Conservation (phyloP, 2,329 filamentous ascomycete genomes). For the Fusarium protoensiforme region DNA sequence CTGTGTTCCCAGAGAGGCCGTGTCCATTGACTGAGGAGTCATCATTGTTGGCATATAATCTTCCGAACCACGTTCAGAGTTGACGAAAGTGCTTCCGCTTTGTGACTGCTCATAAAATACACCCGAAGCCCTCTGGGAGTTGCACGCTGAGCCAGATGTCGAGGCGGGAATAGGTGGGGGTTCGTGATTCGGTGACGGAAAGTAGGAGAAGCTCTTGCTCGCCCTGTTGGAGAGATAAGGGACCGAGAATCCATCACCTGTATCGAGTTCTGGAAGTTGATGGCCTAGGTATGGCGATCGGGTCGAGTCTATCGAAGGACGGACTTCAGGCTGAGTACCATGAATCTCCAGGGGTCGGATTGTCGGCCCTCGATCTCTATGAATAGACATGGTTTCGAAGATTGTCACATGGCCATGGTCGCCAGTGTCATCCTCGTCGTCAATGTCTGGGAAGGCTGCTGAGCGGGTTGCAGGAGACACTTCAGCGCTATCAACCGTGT, state of each 20-base stretch:
- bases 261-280: slow-evolving; percentile 63
- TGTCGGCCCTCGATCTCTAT: slow-evolving; percentile 37
- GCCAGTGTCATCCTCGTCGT: slow-evolving; percentile 41
- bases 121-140: slow-evolving; percentile 57
- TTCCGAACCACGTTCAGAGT: slow-evolving; percentile 59
- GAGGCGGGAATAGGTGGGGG: slow-evolving; percentile 61
- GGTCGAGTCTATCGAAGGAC: slow-evolving; percentile 40
- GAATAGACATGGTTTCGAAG: slow-evolving; percentile 45
- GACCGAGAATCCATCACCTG: slow-evolving; percentile 61
- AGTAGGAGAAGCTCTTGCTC: slow-evolving; percentile 43
- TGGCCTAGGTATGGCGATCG: slow-evolving; percentile 47
- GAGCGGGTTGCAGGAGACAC: slow-evolving; percentile 46
- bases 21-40: slow-evolving; percentile 59
- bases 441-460: slow-evolving; percentile 42
- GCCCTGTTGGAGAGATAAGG: slow-evolving; percentile 55
- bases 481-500: slow-evolving; percentile 65
- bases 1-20: slow-evolving; percentile 56
- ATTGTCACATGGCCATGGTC: slow-evolving; percentile 48
- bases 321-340: slow-evolving; percentile 35
- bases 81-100: slow-evolving; percentile 54
- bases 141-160: slow-evolving; percentile 47
- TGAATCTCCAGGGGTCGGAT: slow-evolving; percentile 35
- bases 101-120: slow-evolving; percentile 53
- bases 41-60: slow-evolving; percentile 56
- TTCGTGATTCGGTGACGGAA: slow-evolving; percentile 60